Evolutionary conservation across 805 yeast species (phyloP), one percentile per base, ranked within the genome.

Genomic region (Debaryomyces castellii): DNA sequence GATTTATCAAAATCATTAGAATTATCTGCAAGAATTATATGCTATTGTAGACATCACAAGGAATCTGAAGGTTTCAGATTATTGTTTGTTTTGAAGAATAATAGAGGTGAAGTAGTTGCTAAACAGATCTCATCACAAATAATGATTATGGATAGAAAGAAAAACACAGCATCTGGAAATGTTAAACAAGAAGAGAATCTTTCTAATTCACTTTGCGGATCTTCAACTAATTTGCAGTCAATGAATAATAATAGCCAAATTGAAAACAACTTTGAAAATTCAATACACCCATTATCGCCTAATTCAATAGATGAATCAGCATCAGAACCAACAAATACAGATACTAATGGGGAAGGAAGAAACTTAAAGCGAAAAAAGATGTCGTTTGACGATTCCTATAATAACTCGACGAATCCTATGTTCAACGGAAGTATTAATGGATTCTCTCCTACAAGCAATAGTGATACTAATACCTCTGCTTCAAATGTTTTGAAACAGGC

Each of bases 1-100:
- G 60, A 55, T 49, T 38, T 60, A 46, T 50, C 58, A 12, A 76
- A 74, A 51, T 60, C 72, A 2, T 58, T 80, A 33, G 83, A 80
- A 36, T 58, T 80, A 27, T 66, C 78, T 30, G 80, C 96, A 20
- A 80, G 99, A 65, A 81, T 94, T 35, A 92, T 92, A 8, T 92
- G 99, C 66, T 92, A 94, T 63, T 94, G 98, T 68, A 81, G 98
- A 52, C 99, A 94, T 66, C 99, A 94, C 66, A 82, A 83, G 52
- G 96, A 91, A 51, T 72, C 83, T n/a, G 77, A 77, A 34, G 99
- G 99, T 1, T 92, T 91, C 71, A 82, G 81, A 58, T 69, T 87
- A 33, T 66, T 88, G 39, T 81, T 88, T 50, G 80, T 86, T 3
- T 59, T 92, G 41, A 83, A 81, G 50, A 82, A 91, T 62, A 60